Evolutionary conservation across 2,329 filamentous ascomycete species (phyloP), one percentile per base, ranked within the genome.

Genomic region (Aureobasidium musti): DNA sequence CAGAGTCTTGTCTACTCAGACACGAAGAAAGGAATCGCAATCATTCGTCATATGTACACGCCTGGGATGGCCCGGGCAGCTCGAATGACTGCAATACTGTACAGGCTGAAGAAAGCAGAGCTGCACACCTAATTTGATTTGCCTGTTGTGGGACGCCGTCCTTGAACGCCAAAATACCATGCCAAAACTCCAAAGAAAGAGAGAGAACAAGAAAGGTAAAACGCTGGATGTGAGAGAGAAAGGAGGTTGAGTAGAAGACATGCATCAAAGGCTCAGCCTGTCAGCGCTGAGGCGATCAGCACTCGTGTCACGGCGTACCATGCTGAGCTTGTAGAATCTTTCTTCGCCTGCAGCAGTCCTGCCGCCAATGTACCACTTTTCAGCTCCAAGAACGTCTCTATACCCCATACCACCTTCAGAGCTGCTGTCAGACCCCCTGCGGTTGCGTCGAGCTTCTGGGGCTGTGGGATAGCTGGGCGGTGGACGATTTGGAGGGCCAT

Each of bases 321-420:
- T 90, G 50, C 89, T 90, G 52, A 93, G 79, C 79, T 91, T 91
- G 77, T 92, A 93, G 79, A 91, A 92, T 73, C 86, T 86, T 75
- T 93, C 90, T 73, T 93, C 90, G n/a, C 90, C 90, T 1, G 80
- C 83, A 1, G 90, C 89, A 33, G 90, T 92, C 73, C 89, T 81
- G 7, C 90, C 90, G 26, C 90, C 90, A 65, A 93, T 90, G 73
- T 92, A 93, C 89, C 90, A 91, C 78, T 91, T 92, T 70, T 93
- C 90, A 1, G 86, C 84, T 2, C 88, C 89, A 57, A 87, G 77
- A 41, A 87, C 88, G 68, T 92, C 90, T 63, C 89, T 82, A 76
- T 92, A 92, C 1, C 90, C 90, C 37, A 53, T 47, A 72, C 91
- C 90, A 64, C 84, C 88, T 73, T 92, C 90, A 63, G 84, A 88